These are phyloP conservation scores for Ceratocystis harringtonii DNA, from an alignment of 2,329 filamentous ascomycete genomes.

Conservation along the genomic window DNA sequence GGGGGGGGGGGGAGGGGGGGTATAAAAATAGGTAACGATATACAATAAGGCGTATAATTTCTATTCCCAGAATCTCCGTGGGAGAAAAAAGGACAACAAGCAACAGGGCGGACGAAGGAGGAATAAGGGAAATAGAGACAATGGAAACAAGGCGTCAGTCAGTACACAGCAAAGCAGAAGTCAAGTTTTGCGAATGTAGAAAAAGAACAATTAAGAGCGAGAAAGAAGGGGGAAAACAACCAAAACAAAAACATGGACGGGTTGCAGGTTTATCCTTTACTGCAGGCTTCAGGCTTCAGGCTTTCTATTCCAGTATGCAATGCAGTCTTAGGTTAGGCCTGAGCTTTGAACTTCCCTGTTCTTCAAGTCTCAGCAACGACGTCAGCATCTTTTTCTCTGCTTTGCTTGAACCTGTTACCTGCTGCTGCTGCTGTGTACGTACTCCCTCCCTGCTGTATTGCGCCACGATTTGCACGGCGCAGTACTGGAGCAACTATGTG, in stretches of 20 bases:
- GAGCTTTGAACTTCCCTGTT: background rate
- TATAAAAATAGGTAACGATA: constrained; percentile 6
- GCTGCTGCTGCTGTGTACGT: background rate
- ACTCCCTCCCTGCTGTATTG: background rate
- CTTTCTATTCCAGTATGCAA: background rate
- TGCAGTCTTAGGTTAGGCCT: background rate
- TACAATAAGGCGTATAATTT: background rate
- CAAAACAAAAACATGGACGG: background rate
- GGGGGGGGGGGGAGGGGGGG: background rate
- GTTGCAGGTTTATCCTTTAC: background rate
- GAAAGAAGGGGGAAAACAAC: background rate
- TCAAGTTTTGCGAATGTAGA: background rate
- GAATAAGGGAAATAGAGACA: background rate
- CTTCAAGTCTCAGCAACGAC: background rate
- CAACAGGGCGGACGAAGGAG: background rate
- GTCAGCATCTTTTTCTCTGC: constrained; percentile 4
- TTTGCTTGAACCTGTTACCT: background rate
- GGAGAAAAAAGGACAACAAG: background rate
- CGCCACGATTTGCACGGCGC: background rate
- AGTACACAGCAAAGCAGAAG: background rate
- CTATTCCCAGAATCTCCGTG: background rate
- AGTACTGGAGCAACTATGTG: background rate
- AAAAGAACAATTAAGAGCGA: background rate
- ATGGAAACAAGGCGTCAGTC: background rate
- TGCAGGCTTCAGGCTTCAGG: background rate